Evolutionary conservation across 2,329 filamentous ascomycete species (phyloP).

Genomic region (Cladorrhinum sp.): DNA sequence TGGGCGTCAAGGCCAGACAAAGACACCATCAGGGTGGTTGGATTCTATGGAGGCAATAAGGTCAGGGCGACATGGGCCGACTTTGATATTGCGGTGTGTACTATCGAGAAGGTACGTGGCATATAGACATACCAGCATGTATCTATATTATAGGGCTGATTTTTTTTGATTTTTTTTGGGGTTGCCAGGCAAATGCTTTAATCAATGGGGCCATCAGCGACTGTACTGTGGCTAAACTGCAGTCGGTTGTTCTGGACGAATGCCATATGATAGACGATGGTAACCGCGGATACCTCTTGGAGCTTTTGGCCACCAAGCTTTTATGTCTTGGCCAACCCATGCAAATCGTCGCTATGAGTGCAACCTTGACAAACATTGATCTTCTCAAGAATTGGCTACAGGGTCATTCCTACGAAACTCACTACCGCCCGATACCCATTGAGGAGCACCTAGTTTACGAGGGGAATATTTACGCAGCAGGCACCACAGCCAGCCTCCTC

Average conservation of each 20-base stretch:
- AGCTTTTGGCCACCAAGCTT: constrained; percentile 71
- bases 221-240: constrained; percentile 60
- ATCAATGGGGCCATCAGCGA: constrained; percentile 73
- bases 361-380: constrained; percentile 70
- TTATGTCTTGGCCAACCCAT: constrained; percentile 64
- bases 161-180: background rate
- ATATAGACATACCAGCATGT: constrained; percentile 17
- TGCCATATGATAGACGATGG: constrained; percentile 81
- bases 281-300: constrained; percentile 70
- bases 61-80: constrained; percentile 66
- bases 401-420: constrained; percentile 69
- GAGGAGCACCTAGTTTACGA: constrained; percentile 73
- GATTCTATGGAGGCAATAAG: constrained; percentile 73
- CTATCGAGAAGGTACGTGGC: constrained; percentile 65
- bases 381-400: constrained; percentile 67
- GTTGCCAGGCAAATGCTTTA: constrained; percentile 70
- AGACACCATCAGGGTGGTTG: constrained; percentile 61
- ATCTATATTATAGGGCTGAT: constrained; percentile 8
- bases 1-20: constrained; percentile 57
- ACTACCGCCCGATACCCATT: constrained; percentile 71
- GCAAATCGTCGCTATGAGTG: constrained; percentile 77
- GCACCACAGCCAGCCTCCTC: constrained; percentile 55
- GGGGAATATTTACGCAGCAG: constrained; percentile 62
- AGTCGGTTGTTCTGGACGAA: constrained; percentile 70
- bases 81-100: constrained; percentile 75